Conservation (phyloP, 1,139 yeast genomes). For the Spathaspora sp. region DNA sequence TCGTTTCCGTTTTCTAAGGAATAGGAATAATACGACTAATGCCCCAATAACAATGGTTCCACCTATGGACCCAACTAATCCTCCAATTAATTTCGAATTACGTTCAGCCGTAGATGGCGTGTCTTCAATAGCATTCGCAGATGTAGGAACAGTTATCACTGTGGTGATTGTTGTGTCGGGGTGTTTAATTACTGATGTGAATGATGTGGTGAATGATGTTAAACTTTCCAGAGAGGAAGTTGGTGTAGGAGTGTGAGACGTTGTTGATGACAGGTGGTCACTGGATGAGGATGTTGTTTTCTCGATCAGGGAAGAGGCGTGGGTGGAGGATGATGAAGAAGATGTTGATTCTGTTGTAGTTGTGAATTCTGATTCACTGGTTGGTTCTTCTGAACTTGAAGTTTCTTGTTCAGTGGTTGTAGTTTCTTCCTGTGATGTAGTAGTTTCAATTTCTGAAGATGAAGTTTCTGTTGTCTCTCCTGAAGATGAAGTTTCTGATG, state of each 20-base stretch:
- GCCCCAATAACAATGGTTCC: conserved; percentile 44
- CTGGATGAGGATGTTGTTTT: conserved; percentile 7
- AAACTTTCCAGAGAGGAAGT: neutral
- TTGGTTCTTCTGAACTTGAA: neutral
- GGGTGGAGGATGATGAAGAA: conserved; percentile 5
- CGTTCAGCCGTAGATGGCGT: conserved; percentile 19
- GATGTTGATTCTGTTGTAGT: conserved; percentile 1
- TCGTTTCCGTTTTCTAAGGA: conserved; percentile 33
- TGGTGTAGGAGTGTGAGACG: neutral
- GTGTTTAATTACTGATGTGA: conserved; percentile 12
- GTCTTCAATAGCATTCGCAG: conserved; percentile 15
- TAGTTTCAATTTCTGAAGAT: no score
- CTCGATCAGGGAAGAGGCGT: conserved; percentile 4
- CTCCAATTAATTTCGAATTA: conserved; percentile 45
- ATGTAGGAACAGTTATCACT: conserved; percentile 40
- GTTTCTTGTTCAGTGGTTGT: conserved; percentile 9
- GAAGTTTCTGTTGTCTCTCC: conserved; percentile 1
- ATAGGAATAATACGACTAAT: conserved; percentile 36
- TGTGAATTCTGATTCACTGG: conserved; percentile 6
- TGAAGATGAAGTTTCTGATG: conserved; percentile 3
- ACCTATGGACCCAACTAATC: conserved; percentile 49
- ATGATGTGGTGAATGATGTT: conserved; percentile 13
- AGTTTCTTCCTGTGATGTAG: neutral
- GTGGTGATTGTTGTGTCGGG: conserved; percentile 46
- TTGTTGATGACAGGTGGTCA: conserved; percentile 2